phyloP scores from a whole-genome alignment of 208 protist genomes.

The Hexamita inflata region DNA sequence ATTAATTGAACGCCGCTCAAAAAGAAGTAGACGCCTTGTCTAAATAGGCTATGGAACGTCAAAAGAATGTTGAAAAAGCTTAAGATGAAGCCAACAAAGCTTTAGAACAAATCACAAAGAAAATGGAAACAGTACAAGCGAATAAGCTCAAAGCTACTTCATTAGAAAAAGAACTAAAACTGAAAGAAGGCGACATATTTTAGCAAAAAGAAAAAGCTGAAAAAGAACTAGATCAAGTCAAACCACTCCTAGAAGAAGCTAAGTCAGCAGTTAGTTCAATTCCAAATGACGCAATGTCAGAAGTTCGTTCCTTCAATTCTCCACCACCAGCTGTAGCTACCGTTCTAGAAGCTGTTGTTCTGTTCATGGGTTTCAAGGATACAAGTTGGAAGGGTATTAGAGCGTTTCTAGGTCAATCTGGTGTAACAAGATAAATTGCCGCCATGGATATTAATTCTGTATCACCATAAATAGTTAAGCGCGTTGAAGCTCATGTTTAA shows the following conservation, averaged over 20 bases:
- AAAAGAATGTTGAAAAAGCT: background rate
- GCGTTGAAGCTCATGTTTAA: background rate
- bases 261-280: background rate
- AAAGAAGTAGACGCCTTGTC: background rate
- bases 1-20: slow-evolving; percentile 7
- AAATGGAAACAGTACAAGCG: background rate
- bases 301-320: background rate
- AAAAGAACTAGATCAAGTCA: background rate
- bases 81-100: background rate
- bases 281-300: slow-evolving; percentile 2
- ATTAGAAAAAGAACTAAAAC: background rate
- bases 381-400: background rate
- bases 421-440: background rate
- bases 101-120: slow-evolving; percentile 4
- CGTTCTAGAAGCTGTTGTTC: slow-evolving; percentile 9
- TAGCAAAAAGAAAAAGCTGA: slow-evolving; percentile 15
- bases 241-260: slow-evolving; percentile 3
- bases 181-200: background rate
- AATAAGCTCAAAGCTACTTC: background rate
- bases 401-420: slow-evolving; percentile 10
- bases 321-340: slow-evolving; percentile 3
- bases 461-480: background rate
- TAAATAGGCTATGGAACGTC: background rate
- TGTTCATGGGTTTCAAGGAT: slow-evolving; percentile 8
- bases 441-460: slow-evolving; percentile 1